A percentile compares a stretch with the other conserved stretches of the same genome.
phyloP scores from a whole-genome alignment of 1,284 basidiomycete genomes.

The Trichosporon asahii region DNA sequence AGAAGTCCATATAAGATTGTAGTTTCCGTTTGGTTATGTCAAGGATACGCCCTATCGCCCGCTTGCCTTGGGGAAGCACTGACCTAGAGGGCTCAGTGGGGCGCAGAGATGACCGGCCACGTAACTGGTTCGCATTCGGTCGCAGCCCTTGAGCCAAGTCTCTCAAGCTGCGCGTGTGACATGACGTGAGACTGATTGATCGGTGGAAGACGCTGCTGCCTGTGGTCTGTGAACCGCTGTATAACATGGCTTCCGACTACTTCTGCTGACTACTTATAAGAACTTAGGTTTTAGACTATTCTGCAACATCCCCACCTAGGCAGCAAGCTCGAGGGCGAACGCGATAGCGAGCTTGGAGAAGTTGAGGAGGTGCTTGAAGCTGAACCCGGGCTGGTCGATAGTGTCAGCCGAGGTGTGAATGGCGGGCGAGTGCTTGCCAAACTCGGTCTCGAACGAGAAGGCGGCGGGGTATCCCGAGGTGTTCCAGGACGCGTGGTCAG shows the following conservation, averaged over 20 bases:
- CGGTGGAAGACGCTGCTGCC: too few species aligned
- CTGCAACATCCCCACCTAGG: neutral
- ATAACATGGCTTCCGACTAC: neutral
- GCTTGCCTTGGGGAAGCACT: too few species aligned
- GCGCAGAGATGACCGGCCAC: too few species aligned
- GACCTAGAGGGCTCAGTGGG: too few species aligned
- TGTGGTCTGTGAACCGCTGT: neutral
- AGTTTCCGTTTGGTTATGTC: neutral
- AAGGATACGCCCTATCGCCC: neutral
- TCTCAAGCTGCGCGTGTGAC: too few species aligned
- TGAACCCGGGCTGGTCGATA: slow-evolving; percentile 81
- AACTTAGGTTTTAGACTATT: neutral
- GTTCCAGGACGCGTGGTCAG: slow-evolving; percentile 73
- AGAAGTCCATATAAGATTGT: neutral
- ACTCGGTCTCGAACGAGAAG: slow-evolving; percentile 62
- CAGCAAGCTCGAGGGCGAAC: slow-evolving; percentile 69
- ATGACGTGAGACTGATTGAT: neutral
- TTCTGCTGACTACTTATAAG: neutral
- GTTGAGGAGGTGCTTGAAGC: slow-evolving; percentile 58
- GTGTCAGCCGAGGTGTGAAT: slow-evolving; percentile 80
- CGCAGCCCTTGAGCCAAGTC: too few species aligned
- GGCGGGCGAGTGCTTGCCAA: slow-evolving; percentile 61
- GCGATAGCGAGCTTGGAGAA: slow-evolving; percentile 87
- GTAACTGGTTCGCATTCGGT: too few species aligned
- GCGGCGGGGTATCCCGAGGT: slow-evolving; percentile 79